These are phyloP conservation scores for Trichophyton rubrum DNA, from an alignment of 2,329 filamentous ascomycete species.

Conservation along the genomic window DNA sequence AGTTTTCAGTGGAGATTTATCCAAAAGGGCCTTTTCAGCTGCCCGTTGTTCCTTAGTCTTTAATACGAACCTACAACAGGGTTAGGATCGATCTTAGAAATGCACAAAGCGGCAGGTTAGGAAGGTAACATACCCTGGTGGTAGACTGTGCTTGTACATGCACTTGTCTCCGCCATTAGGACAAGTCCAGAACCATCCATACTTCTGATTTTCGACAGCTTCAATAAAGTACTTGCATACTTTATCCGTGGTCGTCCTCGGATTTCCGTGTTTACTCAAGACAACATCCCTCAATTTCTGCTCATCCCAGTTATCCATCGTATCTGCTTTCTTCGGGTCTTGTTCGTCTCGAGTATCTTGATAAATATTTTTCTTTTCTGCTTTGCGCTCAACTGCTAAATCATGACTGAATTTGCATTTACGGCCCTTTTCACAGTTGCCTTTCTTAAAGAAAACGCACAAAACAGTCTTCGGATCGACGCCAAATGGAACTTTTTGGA, in stretches of 20 bases:
- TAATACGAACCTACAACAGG: slow-evolving; percentile 60
- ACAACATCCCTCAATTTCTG: slow-evolving; percentile 87
- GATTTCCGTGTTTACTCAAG: slow-evolving; percentile 92
- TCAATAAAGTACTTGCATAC: slow-evolving; percentile 98
- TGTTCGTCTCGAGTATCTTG: slow-evolving; percentile 63
- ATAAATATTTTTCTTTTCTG: slow-evolving; percentile 84
- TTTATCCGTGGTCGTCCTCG: slow-evolving; percentile 88
- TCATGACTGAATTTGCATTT: slow-evolving; percentile 99
- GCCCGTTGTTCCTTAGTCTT: slow-evolving; percentile 97
- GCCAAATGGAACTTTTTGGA: slow-evolving; percentile 96
- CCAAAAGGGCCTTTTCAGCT: slow-evolving; percentile 87
- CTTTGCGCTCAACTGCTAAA: slow-evolving; percentile 74
- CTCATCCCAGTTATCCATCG: slow-evolving; percentile 94
- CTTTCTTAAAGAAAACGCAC: slow-evolving; percentile 95
- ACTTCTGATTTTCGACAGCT: slow-evolving; percentile 95
- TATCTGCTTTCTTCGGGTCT: slow-evolving; percentile 64
- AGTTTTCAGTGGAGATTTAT: slow-evolving; percentile 89
- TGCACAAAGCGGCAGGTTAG: neutral
- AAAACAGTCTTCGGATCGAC: slow-evolving; percentile 96
- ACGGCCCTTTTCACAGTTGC: slow-evolving; percentile 88
- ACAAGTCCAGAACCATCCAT: slow-evolving; percentile 98
- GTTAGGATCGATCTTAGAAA: slow-evolving; percentile 13
- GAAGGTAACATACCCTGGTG: slow-evolving; percentile 61
- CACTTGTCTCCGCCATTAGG: slow-evolving; percentile 94
- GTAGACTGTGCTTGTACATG: slow-evolving; percentile 95